These are phyloP conservation scores for Papilionanthe hybrid DNA, from an alignment of 116 monocot species.

Conservation along the genomic window DNA sequence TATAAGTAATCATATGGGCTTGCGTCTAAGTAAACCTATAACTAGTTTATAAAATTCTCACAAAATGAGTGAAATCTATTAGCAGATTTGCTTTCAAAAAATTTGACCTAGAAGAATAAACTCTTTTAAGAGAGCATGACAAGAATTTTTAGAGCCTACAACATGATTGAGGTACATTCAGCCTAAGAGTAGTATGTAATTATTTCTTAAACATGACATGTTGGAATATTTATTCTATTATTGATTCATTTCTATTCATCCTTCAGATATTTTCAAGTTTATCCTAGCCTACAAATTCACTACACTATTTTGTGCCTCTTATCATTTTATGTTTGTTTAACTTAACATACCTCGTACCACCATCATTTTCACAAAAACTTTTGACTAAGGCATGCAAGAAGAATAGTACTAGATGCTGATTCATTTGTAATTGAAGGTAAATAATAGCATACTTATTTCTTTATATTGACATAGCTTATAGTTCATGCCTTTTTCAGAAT, in stretches of 20 bases:
- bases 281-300: not conserved
- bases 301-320: not conserved
- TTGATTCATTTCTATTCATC: not conserved
- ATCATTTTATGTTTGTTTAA: not conserved
- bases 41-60: no score
- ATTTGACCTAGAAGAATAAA: no score
- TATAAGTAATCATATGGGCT: no score
- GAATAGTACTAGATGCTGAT: not conserved
- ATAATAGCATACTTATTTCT: not conserved
- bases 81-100: no score
- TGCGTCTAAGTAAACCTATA: no score
- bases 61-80: no score
- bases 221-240: not conserved
- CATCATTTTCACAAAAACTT: not conserved
- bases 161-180: not conserved
- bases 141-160: no score
- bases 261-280: not conserved
- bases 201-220: not conserved
- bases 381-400: not conserved
- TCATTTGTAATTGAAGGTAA: not conserved
- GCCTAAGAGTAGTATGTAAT: not conserved
- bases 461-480: not conserved
- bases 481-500: not conserved
- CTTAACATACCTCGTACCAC: not conserved
- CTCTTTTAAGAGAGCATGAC: no score